Evolutionary conservation across 257 asterid species (phyloP).

Genomic region (Lycium ferocissimum): DNA sequence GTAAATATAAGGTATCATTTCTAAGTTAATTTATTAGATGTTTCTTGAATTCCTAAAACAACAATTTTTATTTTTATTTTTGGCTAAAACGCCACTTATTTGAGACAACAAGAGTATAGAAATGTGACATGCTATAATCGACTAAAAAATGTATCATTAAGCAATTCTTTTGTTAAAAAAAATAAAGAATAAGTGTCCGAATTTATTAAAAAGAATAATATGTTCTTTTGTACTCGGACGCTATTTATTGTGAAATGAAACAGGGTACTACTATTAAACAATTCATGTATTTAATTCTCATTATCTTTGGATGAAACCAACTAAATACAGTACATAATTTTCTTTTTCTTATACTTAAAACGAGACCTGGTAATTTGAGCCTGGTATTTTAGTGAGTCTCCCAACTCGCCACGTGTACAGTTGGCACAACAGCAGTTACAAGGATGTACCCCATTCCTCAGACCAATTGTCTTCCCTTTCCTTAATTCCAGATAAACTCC

Average conservation of each 20-base stretch:
- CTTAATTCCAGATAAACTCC: constrained; percentile 46
- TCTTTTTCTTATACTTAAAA: neutral
- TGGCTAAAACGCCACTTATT: too few species aligned
- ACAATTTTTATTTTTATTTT: too few species aligned
- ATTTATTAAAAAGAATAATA: too few species aligned
- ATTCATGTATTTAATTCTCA: too few species aligned
- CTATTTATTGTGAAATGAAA: neutral
- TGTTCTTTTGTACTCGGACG: neutral
- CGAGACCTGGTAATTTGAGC: neutral
- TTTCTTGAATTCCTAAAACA: too few species aligned
- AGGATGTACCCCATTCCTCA: constrained; percentile 55
- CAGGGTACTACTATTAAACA: neutral
- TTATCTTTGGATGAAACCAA: neutral
- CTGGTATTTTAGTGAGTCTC: constrained; percentile 35
- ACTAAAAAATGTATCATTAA: too few species aligned
- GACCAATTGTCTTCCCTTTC: constrained; percentile 62
- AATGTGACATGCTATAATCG: too few species aligned
- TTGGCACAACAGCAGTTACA: constrained; percentile 45
- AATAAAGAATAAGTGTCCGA: neutral
- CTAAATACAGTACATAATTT: too few species aligned
- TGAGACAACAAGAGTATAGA: too few species aligned
- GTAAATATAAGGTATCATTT: too few species aligned
- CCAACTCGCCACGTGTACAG: constrained; percentile 50
- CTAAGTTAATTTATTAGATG: too few species aligned
- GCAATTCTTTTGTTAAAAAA: too few species aligned